Percentiles rank a stretch among this genome's conserved stretches.
phyloP scores from a whole-genome alignment of 169 alveolate genomes.

The Pseudocohnilembus persalinus region DNA sequence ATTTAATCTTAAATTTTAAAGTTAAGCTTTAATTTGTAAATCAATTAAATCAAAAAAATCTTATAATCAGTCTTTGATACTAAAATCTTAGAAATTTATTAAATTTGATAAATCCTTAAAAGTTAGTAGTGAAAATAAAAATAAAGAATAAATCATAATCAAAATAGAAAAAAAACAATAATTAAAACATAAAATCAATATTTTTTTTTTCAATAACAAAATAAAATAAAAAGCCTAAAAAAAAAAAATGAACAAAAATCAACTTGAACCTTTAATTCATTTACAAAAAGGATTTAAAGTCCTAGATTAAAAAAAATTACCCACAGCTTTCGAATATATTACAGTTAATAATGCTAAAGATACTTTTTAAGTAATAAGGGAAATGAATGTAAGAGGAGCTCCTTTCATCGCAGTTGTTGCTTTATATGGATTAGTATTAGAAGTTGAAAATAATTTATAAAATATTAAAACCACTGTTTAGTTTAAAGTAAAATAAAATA shows the following conservation, averaged over 20 bases:
- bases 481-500: too few species aligned
- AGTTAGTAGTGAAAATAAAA: too few species aligned
- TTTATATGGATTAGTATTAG: conserved; percentile 11
- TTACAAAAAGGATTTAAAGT: conserved; percentile 6
- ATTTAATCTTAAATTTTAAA: too few species aligned
- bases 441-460: neutral
- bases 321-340: conserved; percentile 2
- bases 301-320: conserved; percentile 14
- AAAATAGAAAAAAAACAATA: too few species aligned
- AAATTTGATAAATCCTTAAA: too few species aligned
- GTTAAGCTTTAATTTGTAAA: too few species aligned
- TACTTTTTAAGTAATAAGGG: conserved; percentile 8
- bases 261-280: neutral
- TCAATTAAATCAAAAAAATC: too few species aligned
- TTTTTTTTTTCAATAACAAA: neutral
- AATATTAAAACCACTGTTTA: too few species aligned
- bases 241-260: neutral
- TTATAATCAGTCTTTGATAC: too few species aligned
- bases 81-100: too few species aligned
- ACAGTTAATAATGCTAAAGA: neutral
- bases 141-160: too few species aligned
- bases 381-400: conserved; percentile 34
- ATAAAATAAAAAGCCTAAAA: neutral
- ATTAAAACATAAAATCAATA: neutral
- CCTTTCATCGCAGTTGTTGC: conserved; percentile 24